Evolutionary conservation across 2,329 filamentous ascomycete genomes (phyloP), one percentile per base, ranked within the genome.

Genomic region (Cylindrodendrum hubeiense): DNA sequence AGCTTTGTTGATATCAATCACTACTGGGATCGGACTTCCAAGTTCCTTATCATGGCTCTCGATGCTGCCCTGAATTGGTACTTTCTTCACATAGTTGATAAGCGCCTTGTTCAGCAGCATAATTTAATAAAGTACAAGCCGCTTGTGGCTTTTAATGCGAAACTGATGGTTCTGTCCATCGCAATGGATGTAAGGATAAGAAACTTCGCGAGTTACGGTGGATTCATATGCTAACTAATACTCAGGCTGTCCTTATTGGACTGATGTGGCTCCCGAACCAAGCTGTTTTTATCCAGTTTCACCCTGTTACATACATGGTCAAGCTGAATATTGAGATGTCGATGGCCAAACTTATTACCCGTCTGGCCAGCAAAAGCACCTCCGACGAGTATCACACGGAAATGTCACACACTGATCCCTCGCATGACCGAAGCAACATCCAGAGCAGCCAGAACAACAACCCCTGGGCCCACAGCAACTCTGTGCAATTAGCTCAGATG

Each of bases 21-120:
- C 0, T 75, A 85, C 24, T 88, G 85, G 86, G 86, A 88, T 54
- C 81, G 85, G 19, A 76, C 81, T 19, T 85, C 85, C 15, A 88
- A 88, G 67, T 78, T 82, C 1, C 76, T 88, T 3, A 86, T 87
- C 65, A 73, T 86, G 3, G 55, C 86, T 1, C 79, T 87, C 8
- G 86, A 88, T 61, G 83, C 79, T 2, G 74, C 71, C 0, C 79
- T 89, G 15, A 88, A 88, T 63, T 82, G 78, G 72, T 86, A 86
- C 67, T 89, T 89, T 67, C 76, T 88, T 3, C 70, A 72, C 6
- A 79, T 76, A 0, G 84, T 87, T 34, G 82, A 84, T 67, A 74
- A 77, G 7, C 79, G 83, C 1, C 80, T 87, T 0, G 76, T 87
- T 17, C 77, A 80, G 41, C 82, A 86, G 49, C 76, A 79, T 39